Percentiles rank a stretch among this genome's conserved stretches.
These are phyloP conservation scores for Ceratorhiza oryzae-sativae DNA, from an alignment of 1,284 basidiomycete genomes.

Conservation along the genomic window DNA sequence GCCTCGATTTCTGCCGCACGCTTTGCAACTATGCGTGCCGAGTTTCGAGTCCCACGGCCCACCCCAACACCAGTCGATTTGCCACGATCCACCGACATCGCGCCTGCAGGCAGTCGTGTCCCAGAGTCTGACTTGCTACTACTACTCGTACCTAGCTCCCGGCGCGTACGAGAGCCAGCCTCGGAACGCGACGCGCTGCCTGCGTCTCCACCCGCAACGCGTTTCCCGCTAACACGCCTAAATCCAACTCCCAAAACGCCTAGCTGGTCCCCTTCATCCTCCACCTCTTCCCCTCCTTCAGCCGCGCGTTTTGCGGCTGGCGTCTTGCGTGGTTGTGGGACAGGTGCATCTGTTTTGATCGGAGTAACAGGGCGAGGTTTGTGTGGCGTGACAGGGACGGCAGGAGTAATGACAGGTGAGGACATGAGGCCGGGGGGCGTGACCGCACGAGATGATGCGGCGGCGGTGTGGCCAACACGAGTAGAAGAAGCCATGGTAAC, in stretches of 20 bases:
- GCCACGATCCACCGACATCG: constrained; percentile 31
- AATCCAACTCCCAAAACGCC: constrained; percentile 62
- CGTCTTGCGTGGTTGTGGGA: constrained; percentile 85
- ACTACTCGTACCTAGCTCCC: not conserved
- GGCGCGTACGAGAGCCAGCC: constrained; percentile 7
- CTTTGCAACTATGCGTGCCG: constrained; percentile 18
- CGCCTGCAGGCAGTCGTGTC: constrained; percentile 12
- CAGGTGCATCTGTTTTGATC: constrained; percentile 71
- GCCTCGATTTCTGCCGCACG: constrained; percentile 34
- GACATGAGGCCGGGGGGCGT: constrained; percentile 36
- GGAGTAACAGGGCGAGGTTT: constrained; percentile 72
- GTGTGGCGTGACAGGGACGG: constrained; percentile 50
- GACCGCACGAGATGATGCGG: constrained; percentile 31
- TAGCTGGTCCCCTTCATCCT: constrained; percentile 61
- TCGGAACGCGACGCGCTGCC: constrained; percentile 25
- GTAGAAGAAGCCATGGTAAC: constrained; percentile 40
- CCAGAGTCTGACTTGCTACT: constrained; percentile 36
- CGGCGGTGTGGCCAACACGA: constrained; percentile 16
- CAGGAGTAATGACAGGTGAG: constrained; percentile 43
- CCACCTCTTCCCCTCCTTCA: constrained; percentile 63
- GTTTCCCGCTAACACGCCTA: constrained; percentile 31
- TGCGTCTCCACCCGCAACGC: constrained; percentile 24
- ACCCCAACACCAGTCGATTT: constrained; percentile 18
- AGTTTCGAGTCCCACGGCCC: not conserved
- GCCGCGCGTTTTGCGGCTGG: constrained; percentile 70